Percentiles rank a stretch among this genome's conserved stretches.
Evolutionary conservation across 306 rosid genomes (phyloP).

Genomic region (Malus asiatica): DNA sequence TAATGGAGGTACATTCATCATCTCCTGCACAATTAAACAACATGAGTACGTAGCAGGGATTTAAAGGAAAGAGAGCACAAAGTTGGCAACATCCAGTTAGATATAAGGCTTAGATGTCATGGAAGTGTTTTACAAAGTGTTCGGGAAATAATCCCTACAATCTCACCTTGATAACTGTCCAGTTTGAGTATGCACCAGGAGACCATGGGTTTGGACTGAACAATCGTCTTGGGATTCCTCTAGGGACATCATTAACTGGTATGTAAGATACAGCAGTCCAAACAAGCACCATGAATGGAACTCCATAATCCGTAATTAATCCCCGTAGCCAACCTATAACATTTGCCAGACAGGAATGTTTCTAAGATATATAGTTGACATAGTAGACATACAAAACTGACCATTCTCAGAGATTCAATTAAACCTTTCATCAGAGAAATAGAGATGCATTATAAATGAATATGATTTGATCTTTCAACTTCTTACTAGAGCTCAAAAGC

Average conservation of each 20-base stretch:
- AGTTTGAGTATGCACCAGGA: constrained; percentile 82
- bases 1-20: constrained; percentile 73
- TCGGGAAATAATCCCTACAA: constrained; percentile 8
- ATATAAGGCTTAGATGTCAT: neutral
- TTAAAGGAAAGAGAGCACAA: constrained; percentile 6
- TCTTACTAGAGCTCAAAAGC: neutral
- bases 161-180: constrained; percentile 83
- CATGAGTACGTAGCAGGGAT: constrained; percentile 24
- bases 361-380: neutral
- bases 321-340: constrained; percentile 72
- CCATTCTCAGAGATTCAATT: neutral
- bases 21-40: constrained; percentile 57
- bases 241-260: constrained; percentile 74
- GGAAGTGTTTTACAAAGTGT: neutral
- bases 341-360: constrained; percentile 14
- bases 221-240: constrained; percentile 88
- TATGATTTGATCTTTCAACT: neutral
- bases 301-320: constrained; percentile 87
- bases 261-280: constrained; percentile 90
- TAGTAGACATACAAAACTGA: neutral
- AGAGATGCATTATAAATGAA: neutral
- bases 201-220: constrained; percentile 98
- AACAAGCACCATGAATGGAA: constrained; percentile 80
- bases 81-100: neutral
- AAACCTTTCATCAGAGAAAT: neutral